These are phyloP conservation scores for Clathrus columnatus DNA, from an alignment of 768 basidiomycete species.

Conservation along the genomic window DNA sequence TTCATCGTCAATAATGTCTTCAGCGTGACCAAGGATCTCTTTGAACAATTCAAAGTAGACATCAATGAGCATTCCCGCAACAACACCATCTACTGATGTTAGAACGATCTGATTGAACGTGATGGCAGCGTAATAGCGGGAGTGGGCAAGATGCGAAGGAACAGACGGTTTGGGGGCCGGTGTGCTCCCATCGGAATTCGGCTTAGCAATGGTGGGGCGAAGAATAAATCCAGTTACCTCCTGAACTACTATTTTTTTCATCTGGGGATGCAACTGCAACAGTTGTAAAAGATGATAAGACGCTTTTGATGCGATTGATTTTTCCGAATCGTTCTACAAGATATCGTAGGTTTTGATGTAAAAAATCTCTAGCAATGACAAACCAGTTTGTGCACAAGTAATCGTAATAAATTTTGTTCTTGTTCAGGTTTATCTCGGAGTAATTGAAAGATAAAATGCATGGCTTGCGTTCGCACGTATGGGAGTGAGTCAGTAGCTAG, in stretches of 20 bases:
- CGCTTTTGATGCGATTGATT: constrained; percentile 77
- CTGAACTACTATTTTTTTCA: constrained; percentile 84
- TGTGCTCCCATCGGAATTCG: constrained; percentile 26
- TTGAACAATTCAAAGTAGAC: constrained; percentile 94
- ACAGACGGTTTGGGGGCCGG: constrained; percentile 24
- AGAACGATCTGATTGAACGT: constrained; percentile 93
- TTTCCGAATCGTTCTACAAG: constrained; percentile 80
- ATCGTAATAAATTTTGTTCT: constrained; percentile 87
- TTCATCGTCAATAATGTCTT: constrained; percentile 24
- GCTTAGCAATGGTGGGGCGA: constrained; percentile 37
- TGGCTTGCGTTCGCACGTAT: constrained; percentile 80
- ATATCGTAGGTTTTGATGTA: neutral
- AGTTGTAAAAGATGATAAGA: constrained; percentile 86
- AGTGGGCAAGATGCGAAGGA: constrained; percentile 52
- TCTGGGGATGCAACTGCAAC: constrained; percentile 82
- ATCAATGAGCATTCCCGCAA: constrained; percentile 72
- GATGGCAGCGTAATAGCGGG: constrained; percentile 85
- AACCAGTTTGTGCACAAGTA: constrained; percentile 92
- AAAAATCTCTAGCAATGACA: constrained; percentile 18
- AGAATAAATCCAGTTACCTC: constrained; percentile 79
- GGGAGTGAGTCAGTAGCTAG: constrained; percentile 78
- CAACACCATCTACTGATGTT: constrained; percentile 51
- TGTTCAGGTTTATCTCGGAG: constrained; percentile 91
- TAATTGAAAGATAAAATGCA: constrained; percentile 69
- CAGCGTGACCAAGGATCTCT: constrained; percentile 58